Evolutionary conservation across 176 grass and related monocot species (phyloP), one percentile per base, ranked within the genome.

Genomic region (Cenchrus americanus): DNA sequence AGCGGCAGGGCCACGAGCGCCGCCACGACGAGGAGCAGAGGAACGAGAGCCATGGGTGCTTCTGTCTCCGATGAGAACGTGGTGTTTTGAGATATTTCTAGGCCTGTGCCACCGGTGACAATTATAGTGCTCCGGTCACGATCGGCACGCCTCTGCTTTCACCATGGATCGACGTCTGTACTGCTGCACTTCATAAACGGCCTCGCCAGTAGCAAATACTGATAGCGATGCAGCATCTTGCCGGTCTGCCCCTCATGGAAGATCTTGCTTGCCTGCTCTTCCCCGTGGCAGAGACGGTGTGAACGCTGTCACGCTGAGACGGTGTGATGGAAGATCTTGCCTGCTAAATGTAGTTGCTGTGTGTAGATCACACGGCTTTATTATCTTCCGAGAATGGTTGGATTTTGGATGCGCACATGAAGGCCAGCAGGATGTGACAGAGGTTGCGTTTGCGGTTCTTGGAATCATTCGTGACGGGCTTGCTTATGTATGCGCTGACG

Each of bases 1-100:
- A 26, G 26, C 37, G 72, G 48, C 46, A 30, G 47, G n/a, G 51
- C 18, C 46, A 89, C 77, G 32, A 85, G 83, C 34, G 61, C 77
- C 69, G 55, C 32, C 55, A 90, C 2, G 58, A 62, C 21, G 73
- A 77, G 72, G 57, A 86, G 65, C 48, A 21, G 44, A 17, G 1
- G 14, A 58, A 43, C 12, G 18, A 59, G 78, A 68, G 42, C 77
- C 77, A 87, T 87, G 23, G 53, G 18, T 27, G 22, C 1, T 11
- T 8, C 5, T 9, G 8, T 4, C 44, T 14, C 19, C 54, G 32
- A 3, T 6, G 46, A 10, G 11, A 22, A 17, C 68, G 53, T 15
- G 34, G 14, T 42, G 30, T 37, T 8, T 15, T 0, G 59, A 46
- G 77, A 73, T 50, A 62, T 69, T 69, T 75, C 41, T 78, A 5